Base-by-base conservation (phyloP, 2,329 filamentous ascomycete species). In the Claviceps paspali region DNA sequence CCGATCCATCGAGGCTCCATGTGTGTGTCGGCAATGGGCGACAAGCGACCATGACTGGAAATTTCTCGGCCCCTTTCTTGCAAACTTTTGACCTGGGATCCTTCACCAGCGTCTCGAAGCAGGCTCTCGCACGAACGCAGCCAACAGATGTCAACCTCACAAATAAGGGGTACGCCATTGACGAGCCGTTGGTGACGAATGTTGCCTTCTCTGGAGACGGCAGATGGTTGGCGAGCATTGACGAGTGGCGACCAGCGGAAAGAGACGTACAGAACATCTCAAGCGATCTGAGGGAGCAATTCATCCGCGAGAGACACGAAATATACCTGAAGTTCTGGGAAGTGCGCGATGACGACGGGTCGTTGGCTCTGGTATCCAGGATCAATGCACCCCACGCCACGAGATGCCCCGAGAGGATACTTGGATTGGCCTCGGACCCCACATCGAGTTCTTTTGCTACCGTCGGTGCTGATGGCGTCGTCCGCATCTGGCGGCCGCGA, bases 271-370 rank as follows among this genome's bases (percentile, higher is more conserved):
- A 73, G 28, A 68, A 52, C 31, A 47, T 59, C 1, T 49, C 46
- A 22, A 42, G 47, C 21, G 58, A 61, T 15, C 47, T 49, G 41
- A 56, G 51, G 43, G 62, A 59, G 45, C 66, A 61, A 36, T 66
- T 73, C 39, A 57, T 63, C 22, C 59, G 60, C 23, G 66, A 68
- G 43, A 67, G 64, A 43, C 69, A 70, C 30, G 88, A 96, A 53
- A 73, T 86, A 1, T 82, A 82, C 49, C 65, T 98, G 35, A 95
- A 94, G 53, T 91, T 98, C 54, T 98, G 91, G 91, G 61, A 77
- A 55, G 58, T 82, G 59, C 74, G 73, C 59, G 52, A 64, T 49
- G 50, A 65, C 49, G 52, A 65, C 51, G 52, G 72, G 51, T 51
- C 62, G 47, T 84, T 91, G 67, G 76, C 82, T 42, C 65, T 98